Evolutionary conservation across 2,329 filamentous ascomycete species (phyloP), one percentile per base, ranked within the genome.

Genomic region (Coniosporium tulheliwenetii): DNA sequence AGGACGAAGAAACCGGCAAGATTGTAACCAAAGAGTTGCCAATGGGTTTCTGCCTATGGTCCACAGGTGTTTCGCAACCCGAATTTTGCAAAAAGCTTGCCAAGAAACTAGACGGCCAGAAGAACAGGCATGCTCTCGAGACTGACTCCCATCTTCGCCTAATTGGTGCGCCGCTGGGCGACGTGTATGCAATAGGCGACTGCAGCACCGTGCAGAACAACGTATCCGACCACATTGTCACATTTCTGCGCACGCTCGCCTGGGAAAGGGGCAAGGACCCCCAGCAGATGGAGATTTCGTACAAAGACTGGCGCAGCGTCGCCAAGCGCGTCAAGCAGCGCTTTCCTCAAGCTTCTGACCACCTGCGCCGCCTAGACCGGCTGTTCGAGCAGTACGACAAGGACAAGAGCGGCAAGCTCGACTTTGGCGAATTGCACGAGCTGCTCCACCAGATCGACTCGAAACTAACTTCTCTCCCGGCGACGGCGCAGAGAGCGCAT

Each of bases 201-300:
- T 96, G 91, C 64, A 72, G 85, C 5, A 98, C 93, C 0, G 89
- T 98, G 0, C 93, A 98, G 56, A 98, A 98, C 67, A 98, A 98
- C 51, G 71, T 96, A 2, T 84, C 87, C 2, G 85, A 93, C 54
- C 81, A 95, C 63, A 79, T 98, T 51, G 72, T 95, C 38, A 81
- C 77, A 14, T 98, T 96, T 63, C 72, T 98, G 9, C 85, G 86
- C 45, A 85, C 78, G 12, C 71, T 93, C 2, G 86, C 91, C 8
- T 95, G 83, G 79, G 89, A 94, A 61, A 85, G 82, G 47, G 89
- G 87, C 57, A 81, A 82, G 52, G 83, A 96, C 52, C 89, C 89
- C 0, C 79, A 93, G 57, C 83, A 77, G n/a, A 71, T 96, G 43
- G 77, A 89, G 36, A 73, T 98, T 32, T 81, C 77, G 40, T 98